These are phyloP conservation scores for Phytophthora hibernalis DNA, from an alignment of 352 stramenopile species.

Conservation along the genomic window DNA sequence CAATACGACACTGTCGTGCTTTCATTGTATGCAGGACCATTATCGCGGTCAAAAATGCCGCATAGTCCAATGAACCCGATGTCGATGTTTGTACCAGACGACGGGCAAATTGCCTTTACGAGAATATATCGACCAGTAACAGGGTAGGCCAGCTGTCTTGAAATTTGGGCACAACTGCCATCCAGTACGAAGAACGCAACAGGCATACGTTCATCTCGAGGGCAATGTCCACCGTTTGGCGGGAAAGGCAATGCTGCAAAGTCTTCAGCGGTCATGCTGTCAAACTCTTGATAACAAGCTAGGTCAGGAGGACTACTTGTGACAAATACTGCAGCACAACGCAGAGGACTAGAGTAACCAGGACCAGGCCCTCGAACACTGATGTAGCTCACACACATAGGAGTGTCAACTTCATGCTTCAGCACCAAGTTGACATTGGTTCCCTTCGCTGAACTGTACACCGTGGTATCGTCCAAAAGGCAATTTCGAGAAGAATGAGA, in stretches of 20 bases:
- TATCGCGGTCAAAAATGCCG: slow-evolving; percentile 83
- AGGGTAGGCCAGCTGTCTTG: slow-evolving; percentile 74
- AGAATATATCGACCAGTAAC: slow-evolving; percentile 81
- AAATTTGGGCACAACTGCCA: slow-evolving; percentile 76
- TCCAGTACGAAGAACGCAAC: slow-evolving; percentile 85
- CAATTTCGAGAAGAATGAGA: slow-evolving; percentile 75
- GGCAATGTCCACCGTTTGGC: slow-evolving; percentile 49
- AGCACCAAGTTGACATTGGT: slow-evolving; percentile 84
- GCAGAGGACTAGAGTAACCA: slow-evolving; percentile 82
- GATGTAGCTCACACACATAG: slow-evolving; percentile 82
- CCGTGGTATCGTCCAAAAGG: slow-evolving; percentile 77
- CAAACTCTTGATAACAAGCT: slow-evolving; percentile 55
- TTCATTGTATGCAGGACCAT: slow-evolving; percentile 84
- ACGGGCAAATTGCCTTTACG: slow-evolving; percentile 76
- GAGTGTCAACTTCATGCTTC: slow-evolving; percentile 80
- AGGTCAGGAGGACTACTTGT: slow-evolving; percentile 70
- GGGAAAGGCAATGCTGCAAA: slow-evolving; percentile 80
- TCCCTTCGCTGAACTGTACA: slow-evolving; percentile 82
- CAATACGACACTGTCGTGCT: slow-evolving; percentile 40
- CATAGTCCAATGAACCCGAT: slow-evolving; percentile 83
- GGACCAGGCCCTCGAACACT: slow-evolving; percentile 74
- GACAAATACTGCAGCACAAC: slow-evolving; percentile 72
- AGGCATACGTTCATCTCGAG: slow-evolving; percentile 69
- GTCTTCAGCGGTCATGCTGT: slow-evolving; percentile 77
- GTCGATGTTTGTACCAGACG: slow-evolving; percentile 82